Percentiles rank a stretch among this genome's conserved stretches.
These are phyloP conservation scores for Aspergillus sp. DNA, from an alignment of 2,329 filamentous ascomycete species.

Conservation along the genomic window DNA sequence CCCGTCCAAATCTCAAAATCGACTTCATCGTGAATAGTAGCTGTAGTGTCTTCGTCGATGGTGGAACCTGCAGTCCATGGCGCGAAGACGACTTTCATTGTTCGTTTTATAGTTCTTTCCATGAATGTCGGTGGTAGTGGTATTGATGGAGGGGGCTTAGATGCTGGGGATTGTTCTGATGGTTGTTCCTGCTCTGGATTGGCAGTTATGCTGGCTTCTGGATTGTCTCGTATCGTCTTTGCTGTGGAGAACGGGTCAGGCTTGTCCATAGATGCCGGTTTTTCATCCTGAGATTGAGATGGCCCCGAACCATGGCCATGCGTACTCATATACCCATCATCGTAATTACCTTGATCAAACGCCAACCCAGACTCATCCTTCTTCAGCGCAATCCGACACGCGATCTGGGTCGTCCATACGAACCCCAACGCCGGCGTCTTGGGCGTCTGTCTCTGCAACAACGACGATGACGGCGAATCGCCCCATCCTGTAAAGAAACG, in stretches of 20 bases:
- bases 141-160: not conserved
- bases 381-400: constrained; percentile 72
- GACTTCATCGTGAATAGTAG: constrained; percentile 29
- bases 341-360: not conserved
- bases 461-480: constrained; percentile 48
- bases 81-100: constrained; percentile 85
- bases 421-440: constrained; percentile 86
- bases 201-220: no score
- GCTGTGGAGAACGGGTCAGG: not conserved
- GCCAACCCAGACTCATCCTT: constrained; percentile 46
- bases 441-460: constrained; percentile 28
- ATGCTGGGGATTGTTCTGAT: not conserved
- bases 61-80: constrained; percentile 59
- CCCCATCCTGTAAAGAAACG: constrained; percentile 96
- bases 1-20: constrained; percentile 71
- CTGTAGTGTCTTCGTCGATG: constrained; percentile 13
- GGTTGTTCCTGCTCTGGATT: not conserved
- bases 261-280: not conserved
- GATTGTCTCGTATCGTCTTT: no score
- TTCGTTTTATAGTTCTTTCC: constrained; percentile 51
- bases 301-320: not conserved
- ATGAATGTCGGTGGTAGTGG: constrained; percentile 1
- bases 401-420: constrained; percentile 85
- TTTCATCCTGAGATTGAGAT: not conserved
- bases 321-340: not conserved